phyloP scores from a whole-genome alignment of 2,329 filamentous ascomycete genomes.

The Purpureocillium lavendulum region DNA sequence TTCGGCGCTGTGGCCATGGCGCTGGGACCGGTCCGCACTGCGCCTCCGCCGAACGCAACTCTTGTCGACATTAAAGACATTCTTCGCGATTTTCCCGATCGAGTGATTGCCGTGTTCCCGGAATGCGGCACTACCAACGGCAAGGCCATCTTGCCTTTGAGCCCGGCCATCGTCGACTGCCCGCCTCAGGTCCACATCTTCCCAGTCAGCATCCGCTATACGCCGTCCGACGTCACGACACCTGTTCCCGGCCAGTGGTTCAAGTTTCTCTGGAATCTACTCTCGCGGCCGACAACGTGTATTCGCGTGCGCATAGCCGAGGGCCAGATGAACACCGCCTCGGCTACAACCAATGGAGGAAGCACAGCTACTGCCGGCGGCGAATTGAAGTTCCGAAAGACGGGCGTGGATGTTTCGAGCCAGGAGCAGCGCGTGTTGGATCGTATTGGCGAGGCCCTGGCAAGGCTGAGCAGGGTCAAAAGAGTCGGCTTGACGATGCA shows the following conservation, averaged over 20 bases:
- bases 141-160: constrained; percentile 77
- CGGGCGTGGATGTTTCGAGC: constrained; percentile 19
- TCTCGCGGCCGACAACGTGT: constrained; percentile 77
- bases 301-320: constrained; percentile 89
- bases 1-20: constrained; percentile 66
- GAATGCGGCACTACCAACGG: constrained; percentile 95
- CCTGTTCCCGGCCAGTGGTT: constrained; percentile 69
- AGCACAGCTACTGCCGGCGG: constrained; percentile 15
- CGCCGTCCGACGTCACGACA: constrained; percentile 81
- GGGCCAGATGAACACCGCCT: constrained; percentile 48
- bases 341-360: constrained; percentile 25
- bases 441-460: constrained; percentile 73
- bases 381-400: constrained; percentile 18
- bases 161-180: constrained; percentile 63
- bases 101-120: constrained; percentile 80
- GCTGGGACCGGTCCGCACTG: constrained; percentile 49
- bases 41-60: constrained; percentile 34
- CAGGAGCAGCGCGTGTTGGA: constrained; percentile 69
- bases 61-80: constrained; percentile 58
- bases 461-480: constrained; percentile 81
- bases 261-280: constrained; percentile 75
- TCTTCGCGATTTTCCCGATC: constrained; percentile 57
- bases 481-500: constrained; percentile 74
- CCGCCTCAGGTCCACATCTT: constrained; percentile 69
- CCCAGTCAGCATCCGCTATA: constrained; percentile 83